A percentile compares a stretch with the other conserved stretches of the same genome.
Evolutionary conservation across 2,329 filamentous ascomycete species (phyloP).

Genomic region (Trichoderma pleuroti): DNA sequence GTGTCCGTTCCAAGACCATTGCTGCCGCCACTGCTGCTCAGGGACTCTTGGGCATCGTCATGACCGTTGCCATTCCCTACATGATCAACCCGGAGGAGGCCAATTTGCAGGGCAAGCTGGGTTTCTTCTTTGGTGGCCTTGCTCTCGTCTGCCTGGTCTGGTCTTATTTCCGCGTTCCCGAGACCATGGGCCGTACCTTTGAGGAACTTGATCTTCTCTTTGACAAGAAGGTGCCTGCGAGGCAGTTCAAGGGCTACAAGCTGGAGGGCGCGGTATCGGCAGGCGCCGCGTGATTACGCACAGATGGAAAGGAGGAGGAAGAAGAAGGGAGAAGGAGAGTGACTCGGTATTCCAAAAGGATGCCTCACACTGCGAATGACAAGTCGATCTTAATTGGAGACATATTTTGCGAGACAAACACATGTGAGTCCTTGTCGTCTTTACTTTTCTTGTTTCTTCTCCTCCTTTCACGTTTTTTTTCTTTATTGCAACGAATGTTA

Average conservation of each 20-base stretch:
- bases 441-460: background rate
- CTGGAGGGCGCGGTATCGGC: conserved; percentile 15
- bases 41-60: conserved; percentile 28
- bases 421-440: background rate
- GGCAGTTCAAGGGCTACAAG: conserved; percentile 33
- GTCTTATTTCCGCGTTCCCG: conserved; percentile 35
- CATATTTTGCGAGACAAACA: background rate
- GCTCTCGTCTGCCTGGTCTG: conserved; percentile 28
- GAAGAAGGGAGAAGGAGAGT: background rate
- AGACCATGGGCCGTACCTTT: conserved; percentile 33
- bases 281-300: background rate
- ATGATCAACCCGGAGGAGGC: conserved; percentile 34
- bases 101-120: conserved; percentile 36
- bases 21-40: conserved; percentile 37
- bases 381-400: background rate
- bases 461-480: background rate
- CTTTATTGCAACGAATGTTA: background rate
- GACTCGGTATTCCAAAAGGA: background rate
- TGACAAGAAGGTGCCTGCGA: conserved; percentile 29
- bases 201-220: conserved; percentile 37
- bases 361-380: background rate
- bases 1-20: conserved; percentile 42
- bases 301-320: background rate
- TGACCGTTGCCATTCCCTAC: conserved; percentile 31
- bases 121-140: conserved; percentile 32